Base-by-base conservation (phyloP, 23 red algal species). In the Gracilaria domingensis region DNA sequence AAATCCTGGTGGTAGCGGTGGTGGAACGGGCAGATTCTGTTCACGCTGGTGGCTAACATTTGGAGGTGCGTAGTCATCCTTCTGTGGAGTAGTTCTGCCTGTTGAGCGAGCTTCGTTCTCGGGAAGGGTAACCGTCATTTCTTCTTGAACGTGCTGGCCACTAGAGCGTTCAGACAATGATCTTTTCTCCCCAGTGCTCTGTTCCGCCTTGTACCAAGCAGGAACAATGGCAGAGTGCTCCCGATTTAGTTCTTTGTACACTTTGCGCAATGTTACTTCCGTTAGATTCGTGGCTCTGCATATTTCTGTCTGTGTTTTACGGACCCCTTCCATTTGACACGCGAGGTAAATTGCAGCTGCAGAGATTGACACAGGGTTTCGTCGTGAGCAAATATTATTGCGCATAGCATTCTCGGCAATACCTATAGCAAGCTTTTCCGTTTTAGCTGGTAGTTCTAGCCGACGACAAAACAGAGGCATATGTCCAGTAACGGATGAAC, bases 261-360 rank as follows among this genome's bases (percentile, higher is more conserved):
- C 94, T 60, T 96, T 96, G 24, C 94, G 88, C 39, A 96, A 59
- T 11, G 94, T 96, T 24, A 96, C 94, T 48, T 96, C 94, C 18
- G 94, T 91, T 20, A 92, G 42, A 29, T 66, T 51, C 8, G 87
- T 96, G 1, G 74, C 94, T 36, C 83, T 78, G 53, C 87, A 91
- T 57, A 96, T 87, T 65, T 96, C 94, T 8, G 77, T 81, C 67
- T 96, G 94, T 34, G 94, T 96, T 37, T 91, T 91, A 3, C 83
- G 81, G 40, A 94, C 82, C 21, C 79, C 75, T 9, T 87, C 71
- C 75, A 94, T 44, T 47, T 94, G 92, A 81, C 92, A 94, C 30
- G 92, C 82, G 42, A 94, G 74, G 16, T 88, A 82, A 39, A 94
- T 88, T 25, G 82, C 92, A 55, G 92, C 92, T 26, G 92, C 92